phyloP scores from a whole-genome alignment of 2,329 filamentous ascomycete genomes.

The Pseudogymnoascus verrucosus region DNA sequence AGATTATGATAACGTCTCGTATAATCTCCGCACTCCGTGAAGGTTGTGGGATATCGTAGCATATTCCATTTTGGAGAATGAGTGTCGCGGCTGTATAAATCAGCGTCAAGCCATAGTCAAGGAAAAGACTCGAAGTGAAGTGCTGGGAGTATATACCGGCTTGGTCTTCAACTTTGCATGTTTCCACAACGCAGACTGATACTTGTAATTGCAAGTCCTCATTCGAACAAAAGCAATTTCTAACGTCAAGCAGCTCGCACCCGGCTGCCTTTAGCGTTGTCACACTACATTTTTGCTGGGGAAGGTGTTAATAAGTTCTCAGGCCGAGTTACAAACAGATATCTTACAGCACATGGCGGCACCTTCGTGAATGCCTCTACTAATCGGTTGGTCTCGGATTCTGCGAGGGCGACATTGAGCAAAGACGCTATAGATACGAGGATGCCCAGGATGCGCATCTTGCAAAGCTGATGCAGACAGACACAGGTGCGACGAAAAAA shows the following conservation, averaged over 20 bases:
- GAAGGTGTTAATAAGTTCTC: not conserved
- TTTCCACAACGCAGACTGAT: constrained; percentile 10
- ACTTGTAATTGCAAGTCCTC: constrained; percentile 12
- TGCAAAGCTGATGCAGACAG: not conserved
- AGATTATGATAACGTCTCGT: constrained; percentile 11
- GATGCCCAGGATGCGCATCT: constrained; percentile 5
- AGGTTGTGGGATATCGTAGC: constrained; percentile 12
- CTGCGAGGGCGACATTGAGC: not conserved
- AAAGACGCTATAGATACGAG: not conserved
- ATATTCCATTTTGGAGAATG: constrained; percentile 15
- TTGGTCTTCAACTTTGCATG: constrained; percentile 16
- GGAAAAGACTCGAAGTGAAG: not conserved
- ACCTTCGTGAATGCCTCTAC: constrained; percentile 1
- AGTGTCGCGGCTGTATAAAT: not conserved
- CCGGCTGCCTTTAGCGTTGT: not conserved
- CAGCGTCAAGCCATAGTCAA: constrained; percentile 2
- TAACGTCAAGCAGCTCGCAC: not conserved
- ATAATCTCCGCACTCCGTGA: constrained; percentile 15
- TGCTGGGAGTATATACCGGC: constrained; percentile 9
- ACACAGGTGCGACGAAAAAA: not conserved
- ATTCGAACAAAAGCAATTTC: constrained; percentile 17
- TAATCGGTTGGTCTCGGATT: too few relatives aligned
- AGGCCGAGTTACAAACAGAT: not conserved
- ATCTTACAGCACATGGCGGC: constrained; percentile 1
- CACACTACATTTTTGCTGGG: not conserved